Conservation (phyloP, 1,139 yeast species). For the Yamadazyma conglobata region DNA sequence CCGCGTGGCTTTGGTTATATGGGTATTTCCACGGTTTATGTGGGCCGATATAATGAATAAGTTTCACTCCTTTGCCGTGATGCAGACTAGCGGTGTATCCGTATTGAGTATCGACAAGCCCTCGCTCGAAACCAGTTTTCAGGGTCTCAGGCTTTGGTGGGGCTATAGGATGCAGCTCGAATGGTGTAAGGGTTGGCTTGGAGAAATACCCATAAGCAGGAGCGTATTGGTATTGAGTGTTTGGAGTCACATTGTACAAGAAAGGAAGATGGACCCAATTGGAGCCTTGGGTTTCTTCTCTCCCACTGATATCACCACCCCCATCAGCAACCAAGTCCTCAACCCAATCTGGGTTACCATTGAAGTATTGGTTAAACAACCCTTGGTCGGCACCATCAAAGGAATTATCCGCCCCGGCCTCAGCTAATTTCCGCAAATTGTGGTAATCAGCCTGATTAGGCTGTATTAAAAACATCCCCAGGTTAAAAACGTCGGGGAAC, state of each 20-base stretch:
- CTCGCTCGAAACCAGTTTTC: slow-evolving; percentile 5
- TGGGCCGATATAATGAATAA: slow-evolving; percentile 80
- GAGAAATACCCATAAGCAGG: slow-evolving; percentile 74
- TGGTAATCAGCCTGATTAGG: slow-evolving; percentile 52
- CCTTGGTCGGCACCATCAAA: slow-evolving; percentile 98
- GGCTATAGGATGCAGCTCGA: slow-evolving; percentile 5
- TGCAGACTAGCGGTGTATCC: slow-evolving; percentile 25
- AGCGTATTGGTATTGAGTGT: slow-evolving; percentile 73
- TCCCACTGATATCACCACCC: slow-evolving; percentile 8
- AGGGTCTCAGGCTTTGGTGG: slow-evolving; percentile 10
- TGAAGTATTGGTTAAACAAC: slow-evolving; percentile 76
- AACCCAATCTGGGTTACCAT: slow-evolving; percentile 45
- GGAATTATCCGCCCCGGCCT: slow-evolving; percentile 35
- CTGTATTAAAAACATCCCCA: slow-evolving; percentile 72
- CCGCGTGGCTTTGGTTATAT: slow-evolving; percentile 20
- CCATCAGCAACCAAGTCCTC: slow-evolving; percentile 12
- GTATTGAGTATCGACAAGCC: slow-evolving; percentile 12
- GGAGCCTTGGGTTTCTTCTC: slow-evolving; percentile 12
- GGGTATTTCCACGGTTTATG: slow-evolving; percentile 71
- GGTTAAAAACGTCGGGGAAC: slow-evolving; percentile 93
- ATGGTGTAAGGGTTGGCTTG: slow-evolving; percentile 1
- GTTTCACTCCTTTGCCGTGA: slow-evolving; percentile 38
- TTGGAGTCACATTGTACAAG: slow-evolving; percentile 80
- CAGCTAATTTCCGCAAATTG: slow-evolving; percentile 38
- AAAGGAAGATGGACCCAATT: slow-evolving; percentile 77